These are phyloP conservation scores for Phytophthora sp. DNA, from an alignment of 352 stramenopile species.

Conservation along the genomic window DNA sequence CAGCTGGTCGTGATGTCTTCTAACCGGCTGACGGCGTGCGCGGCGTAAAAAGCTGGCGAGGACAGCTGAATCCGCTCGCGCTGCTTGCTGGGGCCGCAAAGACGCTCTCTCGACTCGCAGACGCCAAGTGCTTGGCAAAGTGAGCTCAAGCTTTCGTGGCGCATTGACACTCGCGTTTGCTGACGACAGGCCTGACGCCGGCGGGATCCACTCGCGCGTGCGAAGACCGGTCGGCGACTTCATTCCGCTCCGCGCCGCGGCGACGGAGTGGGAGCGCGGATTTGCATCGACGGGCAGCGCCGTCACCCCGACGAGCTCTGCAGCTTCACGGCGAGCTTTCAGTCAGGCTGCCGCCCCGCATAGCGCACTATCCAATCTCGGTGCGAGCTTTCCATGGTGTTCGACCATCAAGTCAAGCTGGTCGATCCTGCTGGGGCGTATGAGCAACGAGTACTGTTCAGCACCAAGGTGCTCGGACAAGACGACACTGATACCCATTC, in stretches of 20 bases:
- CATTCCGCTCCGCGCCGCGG: constrained; percentile 18
- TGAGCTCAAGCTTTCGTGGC: constrained; percentile 20
- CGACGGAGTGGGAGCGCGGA: constrained; percentile 3
- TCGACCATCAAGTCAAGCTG: background rate
- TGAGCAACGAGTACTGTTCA: constrained; percentile 8
- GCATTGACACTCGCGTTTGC: constrained; percentile 19
- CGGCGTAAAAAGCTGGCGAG: constrained; percentile 27
- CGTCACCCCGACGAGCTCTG: background rate
- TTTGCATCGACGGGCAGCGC: constrained; percentile 17
- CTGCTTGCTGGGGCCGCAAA: constrained; percentile 19
- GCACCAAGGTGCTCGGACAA: constrained; percentile 6
- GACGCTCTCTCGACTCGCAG: constrained; percentile 23
- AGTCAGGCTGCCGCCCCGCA: background rate
- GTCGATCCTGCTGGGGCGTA: background rate
- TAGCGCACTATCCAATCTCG: constrained; percentile 22
- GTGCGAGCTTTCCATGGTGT: background rate
- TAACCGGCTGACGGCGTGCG: constrained; percentile 12
- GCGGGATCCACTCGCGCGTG: constrained; percentile 20
- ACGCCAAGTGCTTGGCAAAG: constrained; percentile 23
- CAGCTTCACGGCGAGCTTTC: background rate
- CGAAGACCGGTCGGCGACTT: constrained; percentile 23
- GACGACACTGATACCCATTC: constrained; percentile 18
- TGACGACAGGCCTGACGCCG: constrained; percentile 20
- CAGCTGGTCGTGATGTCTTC: constrained; percentile 26
- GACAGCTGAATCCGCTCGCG: constrained; percentile 20